Base-by-base conservation (phyloP, 1,284 basidiomycete genomes). In the Papiliotrema terrestris region DNA sequence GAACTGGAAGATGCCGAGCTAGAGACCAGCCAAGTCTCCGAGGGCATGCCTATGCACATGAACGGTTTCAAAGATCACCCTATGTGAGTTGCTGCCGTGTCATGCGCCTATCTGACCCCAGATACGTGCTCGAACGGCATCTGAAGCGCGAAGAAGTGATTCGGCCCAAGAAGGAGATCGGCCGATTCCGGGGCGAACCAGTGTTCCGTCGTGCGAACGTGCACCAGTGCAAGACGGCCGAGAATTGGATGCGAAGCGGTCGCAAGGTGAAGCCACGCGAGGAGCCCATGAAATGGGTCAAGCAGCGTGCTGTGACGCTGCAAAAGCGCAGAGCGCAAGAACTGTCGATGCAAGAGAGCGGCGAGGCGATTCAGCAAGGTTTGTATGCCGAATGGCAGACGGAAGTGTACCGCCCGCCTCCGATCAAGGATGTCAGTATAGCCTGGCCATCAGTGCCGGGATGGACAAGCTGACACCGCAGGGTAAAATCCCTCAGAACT, bases 1-100 rank as follows among this genome's bases (percentile, higher is more conserved):
- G 90, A 95, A 61, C 75, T 89, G 20, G 95, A 98, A 77, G 93
- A 98, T 65, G 88, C 89, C n/a, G 93, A 98, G 74, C 78, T 99
- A 29, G 83, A 89, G 59, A 81, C 80, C 1, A 84, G 85, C 56
- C 87, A 91, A 68, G 78, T 89, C 62, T 72, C 83, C 26, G 95
- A 97, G 75, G 90, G 88, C n/a, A 96, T 99, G 91, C 95, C 95
- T 0, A 87, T 86, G 13, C 88, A 89, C 29, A 83, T 98, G 61
- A 81, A 81, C 23, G 94, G 91, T 0, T 98, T 98, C 83, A 98
- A 98, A 74, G 88, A 93, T 67, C 95, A 99, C 75, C 91, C 95
- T 1, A 75, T 97, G 85, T 91, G 64, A 58, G 86, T 36, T 9
- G 17, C 8, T 6, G 22, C 22, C 38, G 41, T 19, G 9, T 35